These are phyloP conservation scores for Primulina huaijiensis DNA, from an alignment of 257 asterid species.

Conservation along the genomic window DNA sequence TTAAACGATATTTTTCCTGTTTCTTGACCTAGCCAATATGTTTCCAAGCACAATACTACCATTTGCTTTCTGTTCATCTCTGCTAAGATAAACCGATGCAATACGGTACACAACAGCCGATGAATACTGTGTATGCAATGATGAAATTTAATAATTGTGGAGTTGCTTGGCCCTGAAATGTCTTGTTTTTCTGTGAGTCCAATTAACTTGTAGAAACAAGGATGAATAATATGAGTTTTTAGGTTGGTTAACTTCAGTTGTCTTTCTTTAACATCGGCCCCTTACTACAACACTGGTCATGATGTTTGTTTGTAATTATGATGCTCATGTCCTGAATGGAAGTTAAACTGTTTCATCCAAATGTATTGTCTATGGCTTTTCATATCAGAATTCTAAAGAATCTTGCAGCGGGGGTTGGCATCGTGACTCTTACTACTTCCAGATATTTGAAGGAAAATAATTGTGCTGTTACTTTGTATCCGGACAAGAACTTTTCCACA, in stretches of 20 bases:
- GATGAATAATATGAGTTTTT: neutral
- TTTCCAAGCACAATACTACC: neutral
- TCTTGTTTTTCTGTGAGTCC: neutral
- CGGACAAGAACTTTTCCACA: neutral
- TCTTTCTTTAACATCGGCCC: neutral
- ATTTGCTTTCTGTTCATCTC: neutral
- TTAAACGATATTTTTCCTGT: slow-evolving; percentile 11
- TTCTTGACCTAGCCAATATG: slow-evolving; percentile 1
- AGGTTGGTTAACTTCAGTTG: neutral
- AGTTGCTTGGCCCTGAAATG: neutral
- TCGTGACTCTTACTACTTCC: neutral
- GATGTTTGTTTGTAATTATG: neutral
- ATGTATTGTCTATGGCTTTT: neutral
- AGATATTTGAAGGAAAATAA: neutral
- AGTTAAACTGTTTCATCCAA: neutral
- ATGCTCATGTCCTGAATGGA: neutral
- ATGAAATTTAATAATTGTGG: neutral
- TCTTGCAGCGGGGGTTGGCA: neutral
- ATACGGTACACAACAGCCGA: neutral
- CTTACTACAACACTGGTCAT: neutral
- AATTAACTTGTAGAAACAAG: neutral
- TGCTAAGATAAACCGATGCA: neutral
- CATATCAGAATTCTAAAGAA: neutral
- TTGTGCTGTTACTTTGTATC: neutral
- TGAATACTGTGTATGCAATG: neutral